Conservation (phyloP, 2,329 filamentous ascomycete species). For the Calonectria fujianensis region DNA sequence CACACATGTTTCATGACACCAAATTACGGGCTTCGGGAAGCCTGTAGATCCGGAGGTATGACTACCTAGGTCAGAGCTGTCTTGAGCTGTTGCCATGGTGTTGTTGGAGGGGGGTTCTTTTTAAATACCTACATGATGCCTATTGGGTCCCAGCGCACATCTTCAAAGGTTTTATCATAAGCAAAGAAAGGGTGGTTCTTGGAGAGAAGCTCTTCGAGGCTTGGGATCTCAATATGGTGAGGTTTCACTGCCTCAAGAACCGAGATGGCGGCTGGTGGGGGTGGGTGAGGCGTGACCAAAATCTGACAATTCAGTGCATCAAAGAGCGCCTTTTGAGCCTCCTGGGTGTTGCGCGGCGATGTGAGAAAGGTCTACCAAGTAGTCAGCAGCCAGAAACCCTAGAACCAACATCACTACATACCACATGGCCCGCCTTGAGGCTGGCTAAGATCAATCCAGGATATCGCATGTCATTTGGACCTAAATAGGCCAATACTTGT, state of each 20-base stretch:
- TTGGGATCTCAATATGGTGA: not conserved
- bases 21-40: slow-evolving; percentile 1
- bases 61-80: not conserved
- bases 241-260: not conserved
- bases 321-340: slow-evolving; percentile 8
- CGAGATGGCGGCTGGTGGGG: not conserved
- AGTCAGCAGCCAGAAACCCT: not conserved
- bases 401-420: not conserved
- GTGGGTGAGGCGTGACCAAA: not conserved
- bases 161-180: not conserved
- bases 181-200: not conserved
- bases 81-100: accelerated
- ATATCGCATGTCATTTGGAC: slow-evolving; percentile 2
- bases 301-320: not conserved
- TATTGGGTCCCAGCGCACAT: not conserved
- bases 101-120: not conserved
- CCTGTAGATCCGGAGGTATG: slow-evolving; percentile 12
- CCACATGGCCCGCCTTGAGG: slow-evolving; percentile 1
- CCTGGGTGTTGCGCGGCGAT: not conserved
- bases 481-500: not conserved
- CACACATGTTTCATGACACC: not conserved
- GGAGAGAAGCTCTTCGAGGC: not conserved
- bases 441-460: not conserved
- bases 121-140: not conserved
- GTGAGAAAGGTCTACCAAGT: not conserved